Evolutionary conservation across 108 stramenopile species (phyloP), one percentile per base, ranked within the genome.

Genomic region (Chaetoceros muelleri): DNA sequence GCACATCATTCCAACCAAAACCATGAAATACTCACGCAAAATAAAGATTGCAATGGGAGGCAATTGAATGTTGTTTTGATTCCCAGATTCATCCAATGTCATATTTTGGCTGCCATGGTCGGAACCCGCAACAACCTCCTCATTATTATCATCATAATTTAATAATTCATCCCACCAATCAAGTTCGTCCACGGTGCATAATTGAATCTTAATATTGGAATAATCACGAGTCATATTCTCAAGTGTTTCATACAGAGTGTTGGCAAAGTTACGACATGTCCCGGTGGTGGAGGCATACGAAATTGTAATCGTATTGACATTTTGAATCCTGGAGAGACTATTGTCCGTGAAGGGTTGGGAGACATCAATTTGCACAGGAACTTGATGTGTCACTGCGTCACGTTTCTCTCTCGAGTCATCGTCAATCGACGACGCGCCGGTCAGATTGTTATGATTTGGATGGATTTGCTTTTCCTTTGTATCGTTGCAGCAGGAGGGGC

Each of bases 121-220:
- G 1, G n/a, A n/a, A n/a, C n/a, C n/a, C n/a, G n/a, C n/a, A n/a
- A n/a, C n/a, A n/a, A n/a, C n/a, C n/a, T 59, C 50, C 24, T 65
- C 46, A 18, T 66, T 58, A 2, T 71, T 72, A 17, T 76, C 60
- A 34, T 89, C 81, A 46, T 75, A 55, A 64, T 93, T 93, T 23
- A 89, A 46, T n/a, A 93, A 45, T 53, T 93, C 84, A 66, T 93
- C 91, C 87, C 87, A 93, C 91, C 91, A 93, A 69, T 93, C 91
- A 64, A 81, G 67, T 55, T 78, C 72, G 45, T 74, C 73, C 25
- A 79, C 51, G 10, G 56, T 44, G 22, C 69, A 74, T 47, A 80
- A 51, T 60, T 78, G 80, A 20, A 85, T 62, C 22, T 23, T 60
- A 24, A 47, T 28, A 48, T 55, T 46, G 29, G 54, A 49, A 48